Evolutionary conservation across 495 filamentous ascomycete species (phyloP).

Genomic region (Rostrohypoxylon terebratum): DNA sequence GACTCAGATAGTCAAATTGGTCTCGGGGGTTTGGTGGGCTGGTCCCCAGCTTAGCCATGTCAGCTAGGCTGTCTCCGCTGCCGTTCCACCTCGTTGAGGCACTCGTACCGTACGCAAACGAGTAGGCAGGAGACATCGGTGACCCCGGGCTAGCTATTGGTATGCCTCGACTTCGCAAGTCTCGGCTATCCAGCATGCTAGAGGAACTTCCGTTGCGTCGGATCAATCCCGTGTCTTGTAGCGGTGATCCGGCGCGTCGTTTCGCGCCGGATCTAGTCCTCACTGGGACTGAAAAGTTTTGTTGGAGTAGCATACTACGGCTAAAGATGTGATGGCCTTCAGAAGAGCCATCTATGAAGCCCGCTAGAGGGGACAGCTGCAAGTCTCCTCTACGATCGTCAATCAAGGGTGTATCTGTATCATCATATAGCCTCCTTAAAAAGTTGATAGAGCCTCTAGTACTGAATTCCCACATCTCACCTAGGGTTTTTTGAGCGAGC

Average conservation of each 20-base stretch:
- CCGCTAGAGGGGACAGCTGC: background rate
- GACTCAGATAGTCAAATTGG: conserved; percentile 25
- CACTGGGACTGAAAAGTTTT: conserved; percentile 26
- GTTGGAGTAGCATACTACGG: conserved; percentile 4
- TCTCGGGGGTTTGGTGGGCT: conserved; percentile 29
- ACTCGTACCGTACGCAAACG: conserved; percentile 40
- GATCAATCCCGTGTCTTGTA: conserved; percentile 31
- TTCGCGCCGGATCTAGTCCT: conserved; percentile 37
- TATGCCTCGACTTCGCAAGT: conserved; percentile 33
- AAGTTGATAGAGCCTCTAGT: conserved; percentile 25
- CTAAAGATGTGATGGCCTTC: background rate
- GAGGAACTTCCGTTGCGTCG: conserved; percentile 44
- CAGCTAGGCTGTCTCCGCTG: conserved; percentile 38
- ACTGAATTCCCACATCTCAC: conserved; percentile 17
- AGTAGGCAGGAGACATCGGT: conserved; percentile 37
- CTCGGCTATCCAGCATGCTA: conserved; percentile 36
- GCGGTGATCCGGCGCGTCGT: conserved; percentile 40
- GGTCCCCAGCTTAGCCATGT: conserved; percentile 32
- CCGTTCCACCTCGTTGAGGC: conserved; percentile 38
- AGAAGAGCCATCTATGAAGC: background rate
- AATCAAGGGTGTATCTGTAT: conserved; percentile 7
- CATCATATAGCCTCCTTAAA: conserved; percentile 28
- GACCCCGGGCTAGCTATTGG: conserved; percentile 33
- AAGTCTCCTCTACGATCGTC: background rate
- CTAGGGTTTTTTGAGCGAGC: conserved; percentile 35